Conservation (phyloP, 805 yeast species). For the Kuraishia borneana region DNA sequence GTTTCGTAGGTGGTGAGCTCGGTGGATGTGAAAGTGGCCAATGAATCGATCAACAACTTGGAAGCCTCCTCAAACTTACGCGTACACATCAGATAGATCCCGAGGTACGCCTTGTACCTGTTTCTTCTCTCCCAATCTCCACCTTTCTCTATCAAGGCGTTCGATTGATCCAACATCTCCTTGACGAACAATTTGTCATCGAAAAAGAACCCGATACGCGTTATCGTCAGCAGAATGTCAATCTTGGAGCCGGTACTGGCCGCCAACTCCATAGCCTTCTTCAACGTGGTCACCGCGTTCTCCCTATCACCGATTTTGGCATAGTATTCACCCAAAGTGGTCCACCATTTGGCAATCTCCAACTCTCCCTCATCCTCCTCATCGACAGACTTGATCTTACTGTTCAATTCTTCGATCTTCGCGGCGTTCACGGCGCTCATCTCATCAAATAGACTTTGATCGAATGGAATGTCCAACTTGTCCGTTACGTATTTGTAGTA, state of each 20-base stretch:
- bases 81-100: slow-evolving; percentile 73
- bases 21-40: slow-evolving; percentile 91
- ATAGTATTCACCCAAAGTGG: slow-evolving; percentile 79
- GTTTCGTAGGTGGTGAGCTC: slow-evolving; percentile 85
- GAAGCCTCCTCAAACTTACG: slow-evolving; percentile 85
- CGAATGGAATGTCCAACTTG: slow-evolving; percentile 38
- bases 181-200: slow-evolving; percentile 63
- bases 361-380: slow-evolving; percentile 79
- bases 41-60: slow-evolving; percentile 72
- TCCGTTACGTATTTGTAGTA: slow-evolving; percentile 61
- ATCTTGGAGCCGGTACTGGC: slow-evolving; percentile 87
- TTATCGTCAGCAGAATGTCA: slow-evolving; percentile 71
- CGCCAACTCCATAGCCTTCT: slow-evolving; percentile 65
- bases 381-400: slow-evolving; percentile 38
- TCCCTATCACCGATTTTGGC: slow-evolving; percentile 73
- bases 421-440: slow-evolving; percentile 43
- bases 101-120: slow-evolving; percentile 83
- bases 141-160: slow-evolving; percentile 79
- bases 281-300: slow-evolving; percentile 55
- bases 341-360: slow-evolving; percentile 68
- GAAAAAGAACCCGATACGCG: slow-evolving; percentile 84
- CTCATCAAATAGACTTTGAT: slow-evolving; percentile 41
- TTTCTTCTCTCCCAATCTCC: slow-evolving; percentile 99
- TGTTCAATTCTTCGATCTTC: slow-evolving; percentile 41
- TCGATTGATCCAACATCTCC: slow-evolving; percentile 63